Evolutionary conservation across 192 early-diverging fungal species (phyloP), one percentile per base, ranked within the genome.

Genomic region (Rhizoclosmatium sp.): DNA sequence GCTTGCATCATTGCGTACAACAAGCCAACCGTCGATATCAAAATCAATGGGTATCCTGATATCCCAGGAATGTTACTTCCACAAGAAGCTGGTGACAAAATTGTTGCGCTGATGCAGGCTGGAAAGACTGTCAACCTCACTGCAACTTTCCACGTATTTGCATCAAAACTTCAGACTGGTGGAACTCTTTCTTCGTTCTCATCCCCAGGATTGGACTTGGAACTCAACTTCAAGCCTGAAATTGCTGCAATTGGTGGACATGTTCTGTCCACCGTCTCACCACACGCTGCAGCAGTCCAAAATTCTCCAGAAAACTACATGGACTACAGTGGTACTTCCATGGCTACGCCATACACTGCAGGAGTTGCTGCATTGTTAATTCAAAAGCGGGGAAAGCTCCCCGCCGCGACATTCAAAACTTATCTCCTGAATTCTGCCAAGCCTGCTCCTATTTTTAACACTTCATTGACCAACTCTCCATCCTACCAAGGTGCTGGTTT

Each of bases 331-430:
- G 95, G 95, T 21, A 96, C 95, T 4, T 94, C 93, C 47, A 95
- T 96, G 95, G 87, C 95, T 3, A 84, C 87, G 39, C 94, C 95
- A 0, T 92, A 93, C 76, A 79, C 92, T 21, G 87, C 92, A 16
- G 95, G 94, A 3, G 75, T 89, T 3, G 80, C 90, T 2, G 94
- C 93, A 1, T 79, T 96, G 44, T 76, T 92, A 16, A 82, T 89
- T 64, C 87, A 92, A 65, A 85, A 85, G 4, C 73, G 78, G 41
- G 87, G 86, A 66, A 68, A 59, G 19, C 78, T 75, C 7, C 48
- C 41, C 71, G 31, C 60, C 46, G 79, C 82, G 4, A 4, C 56
- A 19, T 49, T 82, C 5, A 78, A 80, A 5, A 71, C 84, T n/a
- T 68, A 85, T 31, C 77, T 94, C 46, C 12, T 85, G 19, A 89